Conservation (phyloP, 2,329 filamentous ascomycete genomes). For the Aureobasidium sp. region DNA sequence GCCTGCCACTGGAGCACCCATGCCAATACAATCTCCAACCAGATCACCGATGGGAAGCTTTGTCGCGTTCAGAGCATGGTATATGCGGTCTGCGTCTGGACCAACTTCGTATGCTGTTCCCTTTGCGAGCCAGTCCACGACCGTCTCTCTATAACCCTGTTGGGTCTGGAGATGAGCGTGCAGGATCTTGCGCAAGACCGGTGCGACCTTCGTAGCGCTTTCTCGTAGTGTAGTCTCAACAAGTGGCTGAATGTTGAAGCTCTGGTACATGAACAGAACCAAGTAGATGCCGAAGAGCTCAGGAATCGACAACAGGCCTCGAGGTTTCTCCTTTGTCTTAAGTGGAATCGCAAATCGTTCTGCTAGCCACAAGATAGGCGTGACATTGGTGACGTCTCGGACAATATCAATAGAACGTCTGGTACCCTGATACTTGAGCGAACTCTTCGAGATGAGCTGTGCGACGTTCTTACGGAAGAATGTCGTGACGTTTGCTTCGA, state of each 20-base stretch:
- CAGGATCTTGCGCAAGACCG: slow-evolving; percentile 35
- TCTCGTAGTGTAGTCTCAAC: slow-evolving; percentile 46
- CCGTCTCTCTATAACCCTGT: slow-evolving; percentile 34
- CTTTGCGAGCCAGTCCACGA: slow-evolving; percentile 44
- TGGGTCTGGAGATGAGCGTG: slow-evolving; percentile 42
- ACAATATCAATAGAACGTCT: slow-evolving; percentile 47
- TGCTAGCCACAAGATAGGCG: slow-evolving; percentile 57
- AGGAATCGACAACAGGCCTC: slow-evolving; percentile 45
- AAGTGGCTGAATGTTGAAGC: slow-evolving; percentile 46
- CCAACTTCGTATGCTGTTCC: slow-evolving; percentile 44
- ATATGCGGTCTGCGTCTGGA: slow-evolving; percentile 45
- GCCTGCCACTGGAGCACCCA: slow-evolving; percentile 44
- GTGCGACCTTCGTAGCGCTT: slow-evolving; percentile 35
- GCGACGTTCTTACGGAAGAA: slow-evolving; percentile 40
- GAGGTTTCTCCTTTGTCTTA: slow-evolving; percentile 54
- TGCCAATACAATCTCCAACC: slow-evolving; percentile 45
- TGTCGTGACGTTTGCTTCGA: slow-evolving; percentile 37
- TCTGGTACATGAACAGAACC: slow-evolving; percentile 45
- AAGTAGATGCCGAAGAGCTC: slow-evolving; percentile 42
- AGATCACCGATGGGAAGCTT: slow-evolving; percentile 43
- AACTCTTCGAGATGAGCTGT: slow-evolving; percentile 41
- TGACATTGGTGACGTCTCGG: slow-evolving; percentile 62
- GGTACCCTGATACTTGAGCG: slow-evolving; percentile 39
- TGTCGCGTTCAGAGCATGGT: slow-evolving; percentile 42
- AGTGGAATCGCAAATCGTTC: slow-evolving; percentile 60